These are phyloP conservation scores for Blastomyces parvus DNA, from an alignment of 2,329 filamentous ascomycete species.

Conservation along the genomic window DNA sequence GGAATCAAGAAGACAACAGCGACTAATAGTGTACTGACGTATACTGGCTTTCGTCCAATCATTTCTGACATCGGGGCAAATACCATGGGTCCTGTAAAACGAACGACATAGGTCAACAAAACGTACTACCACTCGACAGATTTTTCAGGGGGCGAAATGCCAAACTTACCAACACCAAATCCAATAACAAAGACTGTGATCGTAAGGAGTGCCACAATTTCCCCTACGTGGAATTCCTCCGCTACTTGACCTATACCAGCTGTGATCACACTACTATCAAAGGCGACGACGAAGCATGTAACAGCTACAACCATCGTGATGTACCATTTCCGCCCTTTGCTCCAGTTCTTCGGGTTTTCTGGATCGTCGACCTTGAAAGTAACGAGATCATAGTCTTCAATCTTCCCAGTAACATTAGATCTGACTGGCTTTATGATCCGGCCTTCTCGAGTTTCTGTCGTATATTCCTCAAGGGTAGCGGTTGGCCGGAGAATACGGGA, in stretches of 20 bases:
- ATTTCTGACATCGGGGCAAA: constrained; percentile 74
- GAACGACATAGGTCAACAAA: constrained; percentile 10
- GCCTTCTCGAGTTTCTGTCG: constrained; percentile 51
- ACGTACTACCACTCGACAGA: neutral
- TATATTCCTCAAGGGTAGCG: constrained; percentile 60
- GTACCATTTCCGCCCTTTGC: constrained; percentile 68
- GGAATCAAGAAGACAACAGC: constrained; percentile 74
- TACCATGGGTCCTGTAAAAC: constrained; percentile 54
- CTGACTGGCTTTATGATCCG: constrained; percentile 48
- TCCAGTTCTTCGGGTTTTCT: constrained; percentile 81
- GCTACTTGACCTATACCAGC: constrained; percentile 59
- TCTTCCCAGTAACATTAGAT: constrained; percentile 46
- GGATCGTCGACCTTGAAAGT: constrained; percentile 63
- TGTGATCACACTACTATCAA: constrained; percentile 66
- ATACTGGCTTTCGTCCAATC: constrained; percentile 61
- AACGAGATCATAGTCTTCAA: constrained; percentile 53
- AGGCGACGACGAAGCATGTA: constrained; percentile 65
- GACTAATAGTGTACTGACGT: constrained; percentile 56
- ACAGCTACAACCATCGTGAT: constrained; percentile 74
- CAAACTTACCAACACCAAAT: constrained; percentile 58
- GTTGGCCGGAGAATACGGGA: constrained; percentile 52
- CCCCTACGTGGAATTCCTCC: constrained; percentile 56
- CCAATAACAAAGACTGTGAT: constrained; percentile 73
- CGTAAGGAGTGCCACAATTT: constrained; percentile 62
- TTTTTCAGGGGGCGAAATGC: neutral